A percentile compares a stretch with the other conserved stretches of the same genome.
These are phyloP conservation scores for Prinsepia uniflora DNA, from an alignment of 306 rosid genomes.

Conservation along the genomic window DNA sequence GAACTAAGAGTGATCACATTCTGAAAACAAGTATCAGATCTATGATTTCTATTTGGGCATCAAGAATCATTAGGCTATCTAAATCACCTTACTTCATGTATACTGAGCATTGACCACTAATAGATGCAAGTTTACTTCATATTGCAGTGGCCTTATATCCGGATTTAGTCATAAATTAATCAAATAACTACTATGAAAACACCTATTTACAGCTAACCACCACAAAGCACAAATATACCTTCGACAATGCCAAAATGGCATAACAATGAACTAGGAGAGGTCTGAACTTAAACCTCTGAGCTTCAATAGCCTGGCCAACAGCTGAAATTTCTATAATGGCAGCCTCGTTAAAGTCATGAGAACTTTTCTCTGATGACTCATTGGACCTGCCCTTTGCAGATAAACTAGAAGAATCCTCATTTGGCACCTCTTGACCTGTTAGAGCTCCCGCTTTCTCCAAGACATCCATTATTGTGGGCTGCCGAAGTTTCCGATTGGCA, in stretches of 20 bases:
- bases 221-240: constrained; percentile 19
- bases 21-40: neutral
- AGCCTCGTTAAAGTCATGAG: constrained; percentile 13
- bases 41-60: neutral
- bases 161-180: neutral
- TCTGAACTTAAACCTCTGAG: constrained; percentile 38
- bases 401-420: constrained; percentile 21
- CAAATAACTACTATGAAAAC: neutral
- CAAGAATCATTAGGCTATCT: neutral
- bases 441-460: constrained; percentile 32
- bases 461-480: constrained; percentile 31
- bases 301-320: constrained; percentile 28
- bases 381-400: constrained; percentile 17
- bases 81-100: constrained; percentile 7
- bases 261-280: constrained; percentile 33
- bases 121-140: neutral
- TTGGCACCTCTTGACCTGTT: constrained; percentile 32
- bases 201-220: neutral
- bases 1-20: neutral
- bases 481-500: constrained; percentile 23
- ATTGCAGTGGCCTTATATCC: neutral
- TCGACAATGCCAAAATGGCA: constrained; percentile 26
- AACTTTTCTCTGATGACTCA: constrained; percentile 23
- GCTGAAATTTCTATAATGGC: constrained; percentile 27
- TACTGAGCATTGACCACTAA: neutral